Evolutionary conservation across 768 basidiomycete genomes (phyloP), one percentile per base, ranked within the genome.

Genomic region (Termitomyces sp.): DNA sequence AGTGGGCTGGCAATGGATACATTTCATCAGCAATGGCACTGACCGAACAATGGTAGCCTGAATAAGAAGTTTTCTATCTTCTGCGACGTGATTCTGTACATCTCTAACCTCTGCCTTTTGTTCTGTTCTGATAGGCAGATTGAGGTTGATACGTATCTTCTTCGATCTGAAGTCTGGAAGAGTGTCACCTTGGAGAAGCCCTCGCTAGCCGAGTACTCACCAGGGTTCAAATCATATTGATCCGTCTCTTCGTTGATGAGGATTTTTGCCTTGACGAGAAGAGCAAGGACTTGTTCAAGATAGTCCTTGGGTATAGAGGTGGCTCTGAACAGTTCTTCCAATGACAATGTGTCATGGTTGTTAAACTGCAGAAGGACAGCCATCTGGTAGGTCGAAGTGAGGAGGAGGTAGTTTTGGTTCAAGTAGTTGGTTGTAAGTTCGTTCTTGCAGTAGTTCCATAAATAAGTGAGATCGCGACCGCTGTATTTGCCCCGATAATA

Each of bases 391-490:
- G 94, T 84, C 64, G 91, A 94, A 32, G 92, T 93, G 86, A 94
- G 91, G 68, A 98, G 76, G 64, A 96, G 94, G 75, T 98, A 98
- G 72, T 94, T 97, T 72, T 94, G 93, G 66, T 86, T 88, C 53
- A 92, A 79, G 72, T 97, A 94, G 67, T 90, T 94, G 61, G 95
- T 95, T 55, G 89, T 84, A 6, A 99, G 81, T 69, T 99, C 97
- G 73, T 95, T 95, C 77, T 96, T 96, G 54, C 88, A 94, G 70
- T 95, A 92, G 66, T 98, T 96, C 97, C 97, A 99, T 10, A 98
- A 75, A 96, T 96, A 99, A 0, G 92, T 95, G 42, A 99, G 80
- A 68, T 96, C 96, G 58, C 96, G 88, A 14, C 94, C 96, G 2
- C 88, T 96, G 93, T 10, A 30, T 14, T 70, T 95, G 94, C 85